Percentiles rank a stretch among this genome's conserved stretches.
Evolutionary conservation across 2,329 filamentous ascomycete genomes (phyloP).

Genomic region (Golovinomyces cichoracearum): DNA sequence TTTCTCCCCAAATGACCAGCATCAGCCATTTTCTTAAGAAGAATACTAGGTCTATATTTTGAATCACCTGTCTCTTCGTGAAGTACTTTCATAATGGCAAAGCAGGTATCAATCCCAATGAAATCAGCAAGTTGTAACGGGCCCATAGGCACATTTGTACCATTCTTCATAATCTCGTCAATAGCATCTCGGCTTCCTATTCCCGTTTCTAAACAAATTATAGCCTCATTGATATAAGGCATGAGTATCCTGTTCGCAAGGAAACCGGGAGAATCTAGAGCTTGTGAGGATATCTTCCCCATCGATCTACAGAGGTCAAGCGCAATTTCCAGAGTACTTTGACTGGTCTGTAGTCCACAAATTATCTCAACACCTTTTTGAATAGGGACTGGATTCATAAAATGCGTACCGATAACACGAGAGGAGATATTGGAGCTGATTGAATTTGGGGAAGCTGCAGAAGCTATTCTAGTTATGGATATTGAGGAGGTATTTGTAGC

Average conservation of each 20-base stretch:
- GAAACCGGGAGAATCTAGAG: slow-evolving; percentile 78
- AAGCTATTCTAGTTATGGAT: slow-evolving; percentile 85
- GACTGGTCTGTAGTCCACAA: slow-evolving; percentile 69
- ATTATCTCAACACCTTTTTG: slow-evolving; percentile 98
- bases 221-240: slow-evolving; percentile 97
- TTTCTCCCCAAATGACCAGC: slow-evolving; percentile 97
- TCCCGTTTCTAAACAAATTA: slow-evolving; percentile 85
- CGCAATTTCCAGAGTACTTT: slow-evolving; percentile 55
- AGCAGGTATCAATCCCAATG: slow-evolving; percentile 84
- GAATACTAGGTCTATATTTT: slow-evolving; percentile 75
- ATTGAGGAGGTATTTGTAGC: slow-evolving; percentile 98
- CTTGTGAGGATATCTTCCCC: slow-evolving; percentile 75
- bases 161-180: slow-evolving; percentile 97
- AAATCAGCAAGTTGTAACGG: slow-evolving; percentile 85
- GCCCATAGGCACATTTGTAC: slow-evolving; percentile 95
- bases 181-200: slow-evolving; percentile 77
- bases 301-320: slow-evolving; percentile 69
- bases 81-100: slow-evolving; percentile 91
- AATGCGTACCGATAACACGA: slow-evolving; percentile 83
- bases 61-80: slow-evolving; percentile 78
- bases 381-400: slow-evolving; percentile 96
- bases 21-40: slow-evolving; percentile 87
- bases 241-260: slow-evolving; percentile 90
- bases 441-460: slow-evolving; percentile 53
- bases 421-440: slow-evolving; percentile 59